Evolutionary conservation across 257 asterid genomes (phyloP).

Genomic region (Eustoma russellianum): DNA sequence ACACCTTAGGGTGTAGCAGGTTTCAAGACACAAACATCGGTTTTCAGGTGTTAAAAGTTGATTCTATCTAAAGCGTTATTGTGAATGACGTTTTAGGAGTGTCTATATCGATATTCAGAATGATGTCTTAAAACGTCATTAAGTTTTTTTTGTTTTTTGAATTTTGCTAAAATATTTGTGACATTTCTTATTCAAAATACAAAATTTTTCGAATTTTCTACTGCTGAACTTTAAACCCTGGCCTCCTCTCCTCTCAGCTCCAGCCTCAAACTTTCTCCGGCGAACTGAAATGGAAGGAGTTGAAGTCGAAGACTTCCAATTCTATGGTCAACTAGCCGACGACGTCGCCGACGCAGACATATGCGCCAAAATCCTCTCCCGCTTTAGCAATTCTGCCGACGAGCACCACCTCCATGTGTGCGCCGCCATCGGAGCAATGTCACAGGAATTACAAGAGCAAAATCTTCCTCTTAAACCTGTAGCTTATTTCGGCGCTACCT

Average conservation of each 20-base stretch:
- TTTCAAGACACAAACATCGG: no score
- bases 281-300: conserved; percentile 43
- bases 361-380: conserved; percentile 43
- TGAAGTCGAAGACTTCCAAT: conserved; percentile 26
- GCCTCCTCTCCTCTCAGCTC: conserved; percentile 18
- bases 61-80: no score
- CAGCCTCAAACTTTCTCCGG: conserved; percentile 51
- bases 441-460: conserved; percentile 69
- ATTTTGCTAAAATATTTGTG: no score
- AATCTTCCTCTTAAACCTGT: conserved; percentile 45
- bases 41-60: no score
- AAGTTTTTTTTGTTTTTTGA: no score
- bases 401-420: conserved; percentile 79
- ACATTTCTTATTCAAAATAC: no score
- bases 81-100: no score
- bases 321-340: not conserved
- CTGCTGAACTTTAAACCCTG: no score
- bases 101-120: no score
- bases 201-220: no score
- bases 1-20: no score
- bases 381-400: conserved; percentile 38
- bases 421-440: conserved; percentile 63
- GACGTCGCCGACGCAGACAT: conserved; percentile 24
- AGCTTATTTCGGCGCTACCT: conserved; percentile 73
- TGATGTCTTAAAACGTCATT: no score